phyloP scores from a whole-genome alignment of 2,329 filamentous ascomycete genomes.

The Fusarium sp. region DNA sequence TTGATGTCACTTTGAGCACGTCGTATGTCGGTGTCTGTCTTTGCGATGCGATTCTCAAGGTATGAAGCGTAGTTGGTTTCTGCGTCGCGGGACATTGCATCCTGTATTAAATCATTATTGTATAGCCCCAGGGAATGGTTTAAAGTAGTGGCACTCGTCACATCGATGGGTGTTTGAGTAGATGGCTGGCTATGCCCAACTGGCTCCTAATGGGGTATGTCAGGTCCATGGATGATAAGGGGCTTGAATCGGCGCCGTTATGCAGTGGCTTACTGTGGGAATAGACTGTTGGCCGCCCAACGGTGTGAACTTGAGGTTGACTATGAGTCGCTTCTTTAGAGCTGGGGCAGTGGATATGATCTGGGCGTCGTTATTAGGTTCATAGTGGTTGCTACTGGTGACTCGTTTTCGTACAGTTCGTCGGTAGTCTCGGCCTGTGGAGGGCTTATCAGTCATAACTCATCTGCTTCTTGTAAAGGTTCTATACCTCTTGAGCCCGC shows the following conservation, averaged over 20 bases:
- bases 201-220: too few relatives aligned
- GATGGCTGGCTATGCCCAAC: too few relatives aligned
- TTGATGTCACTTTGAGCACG: neutral
- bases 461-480: neutral
- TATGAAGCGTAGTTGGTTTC: neutral
- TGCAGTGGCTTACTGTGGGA: too few relatives aligned
- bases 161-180: too few relatives aligned
- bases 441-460: neutral
- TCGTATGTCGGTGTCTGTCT: neutral
- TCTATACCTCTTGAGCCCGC: neutral
- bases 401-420: neutral
- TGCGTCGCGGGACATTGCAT: neutral
- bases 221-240: too few relatives aligned
- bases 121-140: neutral
- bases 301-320: neutral
- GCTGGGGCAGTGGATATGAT: neutral
- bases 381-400: neutral
- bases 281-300: neutral
- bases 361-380: neutral
- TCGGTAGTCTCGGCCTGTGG: neutral
- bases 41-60: neutral
- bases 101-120: neutral
- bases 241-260: too few relatives aligned
- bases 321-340: constrained; percentile 1
- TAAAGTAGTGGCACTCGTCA: too few relatives aligned